Evolutionary conservation across 108 stramenopile genomes (phyloP).

Genomic region (Skeletonema costatum): DNA sequence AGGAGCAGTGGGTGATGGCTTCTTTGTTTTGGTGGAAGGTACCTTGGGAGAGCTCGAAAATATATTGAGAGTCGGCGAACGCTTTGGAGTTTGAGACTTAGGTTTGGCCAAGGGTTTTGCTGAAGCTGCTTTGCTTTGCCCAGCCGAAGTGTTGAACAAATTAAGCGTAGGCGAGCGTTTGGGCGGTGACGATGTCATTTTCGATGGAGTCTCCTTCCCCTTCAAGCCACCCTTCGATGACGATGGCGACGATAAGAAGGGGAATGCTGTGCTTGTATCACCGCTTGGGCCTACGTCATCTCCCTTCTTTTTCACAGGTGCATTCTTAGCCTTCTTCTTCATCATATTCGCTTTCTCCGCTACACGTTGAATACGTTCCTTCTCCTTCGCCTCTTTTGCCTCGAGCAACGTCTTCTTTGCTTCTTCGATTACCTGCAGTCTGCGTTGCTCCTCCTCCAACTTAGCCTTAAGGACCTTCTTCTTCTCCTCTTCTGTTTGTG

Average conservation of each 20-base stretch:
- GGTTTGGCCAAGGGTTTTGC: neutral
- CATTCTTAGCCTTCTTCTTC: neutral
- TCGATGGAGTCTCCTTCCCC: neutral
- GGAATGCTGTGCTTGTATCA: neutral
- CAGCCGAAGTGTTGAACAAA: neutral
- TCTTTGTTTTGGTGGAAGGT: neutral
- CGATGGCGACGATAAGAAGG: neutral
- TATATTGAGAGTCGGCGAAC: neutral
- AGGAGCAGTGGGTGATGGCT: neutral
- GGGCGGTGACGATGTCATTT: neutral
- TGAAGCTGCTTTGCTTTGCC: neutral
- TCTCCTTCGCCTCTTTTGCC: slow-evolving; percentile 5
- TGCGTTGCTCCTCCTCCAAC: slow-evolving; percentile 1
- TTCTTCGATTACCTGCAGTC: neutral
- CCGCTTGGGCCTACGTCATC: neutral
- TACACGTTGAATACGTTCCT: neutral
- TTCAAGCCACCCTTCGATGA: neutral
- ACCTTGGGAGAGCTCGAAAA: neutral
- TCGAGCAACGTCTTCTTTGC: neutral
- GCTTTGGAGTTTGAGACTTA: neutral
- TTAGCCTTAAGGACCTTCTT: slow-evolving; percentile 4
- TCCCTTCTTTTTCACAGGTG: neutral
- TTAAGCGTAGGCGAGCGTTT: neutral
- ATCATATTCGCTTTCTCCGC: slow-evolving; percentile 9
- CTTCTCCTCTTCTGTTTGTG: neutral